phyloP scores from a whole-genome alignment of 768 basidiomycete species.

The Leucocoprinus leucothites region DNA sequence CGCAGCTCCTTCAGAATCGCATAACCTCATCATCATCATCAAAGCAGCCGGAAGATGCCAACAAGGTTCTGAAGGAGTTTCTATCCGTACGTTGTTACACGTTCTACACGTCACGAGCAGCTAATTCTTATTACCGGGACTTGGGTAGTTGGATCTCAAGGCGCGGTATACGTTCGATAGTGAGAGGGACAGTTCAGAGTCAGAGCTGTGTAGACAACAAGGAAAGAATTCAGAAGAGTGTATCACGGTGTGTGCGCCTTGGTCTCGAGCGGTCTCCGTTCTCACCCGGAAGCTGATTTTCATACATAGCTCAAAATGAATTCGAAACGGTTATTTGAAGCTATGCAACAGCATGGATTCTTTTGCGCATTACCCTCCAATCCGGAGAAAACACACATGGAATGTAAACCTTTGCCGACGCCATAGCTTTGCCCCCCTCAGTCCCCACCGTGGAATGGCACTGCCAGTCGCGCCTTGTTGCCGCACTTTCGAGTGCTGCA shows the following conservation, averaged over 20 bases:
- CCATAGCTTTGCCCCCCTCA: conserved; percentile 13
- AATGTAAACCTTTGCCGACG: conserved; percentile 63
- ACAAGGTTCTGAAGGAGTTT: conserved; percentile 37
- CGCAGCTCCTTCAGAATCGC: background rate
- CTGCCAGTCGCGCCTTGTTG: no score
- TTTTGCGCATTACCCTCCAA: conserved; percentile 69
- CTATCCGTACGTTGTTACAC: conserved; percentile 31
- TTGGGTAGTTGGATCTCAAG: conserved; percentile 45
- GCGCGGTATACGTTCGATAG: conserved; percentile 62
- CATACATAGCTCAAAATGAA: conserved; percentile 53
- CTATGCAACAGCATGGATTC: conserved; percentile 75
- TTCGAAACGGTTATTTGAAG: conserved; percentile 57
- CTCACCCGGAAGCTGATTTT: background rate
- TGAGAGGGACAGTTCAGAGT: conserved; percentile 51
- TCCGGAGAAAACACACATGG: conserved; percentile 61
- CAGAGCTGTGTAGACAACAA: conserved; percentile 53
- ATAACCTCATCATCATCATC: no score
- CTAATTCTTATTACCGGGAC: background rate
- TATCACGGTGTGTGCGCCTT: conserved; percentile 48
- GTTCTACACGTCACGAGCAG: background rate
- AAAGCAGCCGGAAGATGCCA: conserved; percentile 7
- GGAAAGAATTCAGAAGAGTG: conserved; percentile 46
- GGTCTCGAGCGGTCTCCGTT: background rate
- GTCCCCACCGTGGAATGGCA: no score
- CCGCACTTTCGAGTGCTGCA: no score